Evolutionary conservation across 176 grass and related monocot species (phyloP).

Genomic region (Juncus inflexus): DNA sequence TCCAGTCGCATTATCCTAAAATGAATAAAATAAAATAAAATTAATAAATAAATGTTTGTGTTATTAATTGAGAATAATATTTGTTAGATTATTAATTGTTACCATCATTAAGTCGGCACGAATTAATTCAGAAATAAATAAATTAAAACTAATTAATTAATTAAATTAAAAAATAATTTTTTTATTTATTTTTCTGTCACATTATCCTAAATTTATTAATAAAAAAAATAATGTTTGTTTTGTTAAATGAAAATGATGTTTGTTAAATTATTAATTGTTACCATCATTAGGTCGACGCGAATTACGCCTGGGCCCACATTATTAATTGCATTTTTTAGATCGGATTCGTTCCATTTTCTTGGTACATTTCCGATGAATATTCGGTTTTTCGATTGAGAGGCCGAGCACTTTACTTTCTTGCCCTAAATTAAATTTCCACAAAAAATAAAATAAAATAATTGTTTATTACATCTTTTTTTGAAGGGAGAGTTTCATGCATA

Average conservation of each 20-base stretch:
- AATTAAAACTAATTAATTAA: too few species aligned
- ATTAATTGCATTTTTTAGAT: slow-evolving; percentile 59
- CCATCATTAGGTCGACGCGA: slow-evolving; percentile 72
- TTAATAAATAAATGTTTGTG: slow-evolving; percentile 1
- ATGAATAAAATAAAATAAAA: slow-evolving; percentile 8
- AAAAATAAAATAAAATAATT: slow-evolving; percentile 14
- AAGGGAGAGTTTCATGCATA: background rate
- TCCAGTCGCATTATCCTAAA: slow-evolving; percentile 44
- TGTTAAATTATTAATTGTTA: slow-evolving; percentile 8
- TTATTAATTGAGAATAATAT: too few species aligned
- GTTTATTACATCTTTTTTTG: slow-evolving; percentile 8
- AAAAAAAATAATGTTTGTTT: too few species aligned
- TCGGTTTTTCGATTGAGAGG: slow-evolving; percentile 76
- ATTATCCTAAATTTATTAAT: too few species aligned
- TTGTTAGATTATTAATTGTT: background rate
- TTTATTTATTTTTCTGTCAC: too few species aligned
- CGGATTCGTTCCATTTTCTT: slow-evolving; percentile 53
- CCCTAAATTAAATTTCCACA: slow-evolving; percentile 43
- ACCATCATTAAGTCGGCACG: slow-evolving; percentile 76
- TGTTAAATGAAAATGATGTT: too few species aligned
- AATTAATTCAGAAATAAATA: slow-evolving; percentile 18
- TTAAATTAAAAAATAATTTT: too few species aligned
- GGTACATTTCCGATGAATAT: slow-evolving; percentile 94
- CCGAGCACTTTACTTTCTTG: slow-evolving; percentile 63
- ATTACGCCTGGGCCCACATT: slow-evolving; percentile 78